phyloP scores from a whole-genome alignment of 352 stramenopile genomes.

The Saprolegnia parasitica region DNA sequence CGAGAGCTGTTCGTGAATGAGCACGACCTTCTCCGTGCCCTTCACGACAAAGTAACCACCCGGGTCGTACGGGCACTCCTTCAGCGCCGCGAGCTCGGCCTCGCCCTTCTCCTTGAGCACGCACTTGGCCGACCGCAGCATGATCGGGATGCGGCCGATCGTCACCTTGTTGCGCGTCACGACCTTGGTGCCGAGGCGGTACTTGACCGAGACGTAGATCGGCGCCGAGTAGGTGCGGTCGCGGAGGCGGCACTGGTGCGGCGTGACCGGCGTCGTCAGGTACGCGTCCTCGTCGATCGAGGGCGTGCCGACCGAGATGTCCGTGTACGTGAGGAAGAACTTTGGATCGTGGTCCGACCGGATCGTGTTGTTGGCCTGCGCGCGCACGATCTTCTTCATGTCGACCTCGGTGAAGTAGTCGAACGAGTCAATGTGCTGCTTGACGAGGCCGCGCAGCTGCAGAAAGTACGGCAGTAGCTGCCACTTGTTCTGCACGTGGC shows the following conservation, averaged over 20 bases:
- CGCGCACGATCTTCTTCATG: constrained; percentile 98
- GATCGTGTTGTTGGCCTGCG: constrained; percentile 89
- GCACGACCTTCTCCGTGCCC: constrained; percentile 97
- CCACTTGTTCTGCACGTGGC: constrained; percentile 94
- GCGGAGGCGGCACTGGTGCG: constrained; percentile 97
- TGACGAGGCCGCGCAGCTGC: constrained; percentile 86
- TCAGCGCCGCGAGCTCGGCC: constrained; percentile 91
- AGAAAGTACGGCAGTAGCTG: constrained; percentile 98
- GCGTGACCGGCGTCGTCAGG: constrained; percentile 89
- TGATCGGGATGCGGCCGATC: constrained; percentile 97
- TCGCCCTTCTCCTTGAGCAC: constrained; percentile 93
- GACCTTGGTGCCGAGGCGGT: constrained; percentile 96
- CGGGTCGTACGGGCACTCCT: constrained; percentile 99
- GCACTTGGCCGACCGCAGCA: constrained; percentile 96
- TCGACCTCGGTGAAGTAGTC: constrained; percentile 99
- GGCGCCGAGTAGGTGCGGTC: constrained; percentile 98
- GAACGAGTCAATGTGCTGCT: constrained; percentile 99
- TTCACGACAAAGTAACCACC: constrained; percentile 99
- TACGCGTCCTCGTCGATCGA: constrained; percentile 97
- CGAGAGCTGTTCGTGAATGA: constrained; percentile 99
- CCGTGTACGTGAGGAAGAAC: constrained; percentile 98
- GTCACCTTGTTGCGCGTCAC: constrained; percentile 97
- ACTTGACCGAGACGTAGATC: constrained; percentile 98
- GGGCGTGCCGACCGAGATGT: constrained; percentile 96
- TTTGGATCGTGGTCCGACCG: constrained; percentile 94